Evolutionary conservation across 78 protist species (phyloP).

Genomic region (Mastigamoeba balamuthi): DNA sequence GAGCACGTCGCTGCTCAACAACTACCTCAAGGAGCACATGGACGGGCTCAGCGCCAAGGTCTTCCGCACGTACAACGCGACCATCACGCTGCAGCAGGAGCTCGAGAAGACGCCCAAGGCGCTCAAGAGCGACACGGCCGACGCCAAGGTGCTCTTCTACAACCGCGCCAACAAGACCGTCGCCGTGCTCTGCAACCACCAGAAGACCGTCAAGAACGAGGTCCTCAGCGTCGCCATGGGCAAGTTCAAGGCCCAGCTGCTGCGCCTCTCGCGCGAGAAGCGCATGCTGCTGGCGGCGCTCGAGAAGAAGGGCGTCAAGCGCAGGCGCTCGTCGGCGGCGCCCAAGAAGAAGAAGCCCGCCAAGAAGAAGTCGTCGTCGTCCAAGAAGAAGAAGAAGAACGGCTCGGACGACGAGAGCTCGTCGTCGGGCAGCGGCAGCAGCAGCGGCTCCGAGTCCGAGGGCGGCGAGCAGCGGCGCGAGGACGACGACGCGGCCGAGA

Average conservation of each 20-base stretch:
- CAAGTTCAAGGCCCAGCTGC: conserved; percentile 10
- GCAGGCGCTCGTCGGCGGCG: not conserved
- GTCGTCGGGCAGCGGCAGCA: too few relatives aligned
- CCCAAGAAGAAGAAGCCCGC: not conserved
- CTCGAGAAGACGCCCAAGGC: conserved; percentile 25
- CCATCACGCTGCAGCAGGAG: conserved; percentile 74
- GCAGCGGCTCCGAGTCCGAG: too few relatives aligned
- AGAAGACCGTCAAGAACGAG: conserved; percentile 67
- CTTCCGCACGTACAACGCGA: conserved; percentile 99
- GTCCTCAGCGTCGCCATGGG: conserved; percentile 9
- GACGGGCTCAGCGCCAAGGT: conserved; percentile 93
- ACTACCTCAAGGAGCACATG: conserved; percentile 77
- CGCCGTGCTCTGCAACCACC: conserved; percentile 99
- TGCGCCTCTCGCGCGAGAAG: not conserved
- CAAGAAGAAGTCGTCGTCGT: not conserved
- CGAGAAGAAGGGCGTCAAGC: not conserved
- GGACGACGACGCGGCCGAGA: not conserved
- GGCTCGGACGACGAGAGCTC: not conserved
- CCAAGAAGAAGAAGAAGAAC: not conserved
- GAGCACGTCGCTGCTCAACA: conserved; percentile 64
- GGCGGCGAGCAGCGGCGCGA: too few relatives aligned
- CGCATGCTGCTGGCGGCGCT: not conserved
- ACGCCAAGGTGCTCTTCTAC: conserved; percentile 69
- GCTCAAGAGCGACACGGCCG: conserved; percentile 6
- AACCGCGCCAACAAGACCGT: conserved; percentile 83